These are phyloP conservation scores for Exophiala dermatitidis DNA, from an alignment of 2,329 filamentous ascomycete species.

Conservation along the genomic window DNA sequence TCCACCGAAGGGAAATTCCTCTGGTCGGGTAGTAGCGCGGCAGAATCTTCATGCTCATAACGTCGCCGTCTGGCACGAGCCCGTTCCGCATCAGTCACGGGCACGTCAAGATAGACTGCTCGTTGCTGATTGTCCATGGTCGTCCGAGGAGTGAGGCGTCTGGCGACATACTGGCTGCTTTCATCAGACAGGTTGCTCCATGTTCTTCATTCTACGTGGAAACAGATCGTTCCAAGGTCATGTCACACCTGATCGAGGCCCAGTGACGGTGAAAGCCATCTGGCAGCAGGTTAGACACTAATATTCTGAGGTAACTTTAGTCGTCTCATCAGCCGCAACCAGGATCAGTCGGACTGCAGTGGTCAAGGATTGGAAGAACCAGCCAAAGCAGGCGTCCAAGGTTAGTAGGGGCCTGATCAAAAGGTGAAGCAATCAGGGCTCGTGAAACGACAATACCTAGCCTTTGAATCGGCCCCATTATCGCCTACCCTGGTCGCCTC, in stretches of 20 bases:
- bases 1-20: constrained; percentile 5
- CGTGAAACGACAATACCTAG: neutral
- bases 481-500: neutral
- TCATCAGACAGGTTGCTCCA: constrained; percentile 6
- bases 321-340: constrained; percentile 3
- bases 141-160: neutral
- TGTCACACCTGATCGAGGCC: too few species aligned
- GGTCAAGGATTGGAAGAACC: neutral
- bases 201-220: neutral
- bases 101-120: constrained; percentile 16
- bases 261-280: too few species aligned
- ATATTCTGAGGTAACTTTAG: neutral
- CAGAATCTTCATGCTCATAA: constrained; percentile 11
- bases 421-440: neutral
- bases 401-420: neutral
- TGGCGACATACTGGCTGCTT: constrained; percentile 13
- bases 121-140: constrained; percentile 21
- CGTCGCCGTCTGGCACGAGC: constrained; percentile 11
- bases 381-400: neutral
- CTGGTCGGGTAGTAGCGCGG: constrained; percentile 14
- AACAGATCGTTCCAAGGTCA: too few species aligned
- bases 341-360: neutral
- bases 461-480: neutral
- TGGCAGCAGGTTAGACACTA: neutral
- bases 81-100: constrained; percentile 22